Percentiles rank a stretch among this genome's conserved stretches.
phyloP scores from a whole-genome alignment of 2,329 filamentous ascomycete genomes.

The Magnaporthiopsis poae region DNA sequence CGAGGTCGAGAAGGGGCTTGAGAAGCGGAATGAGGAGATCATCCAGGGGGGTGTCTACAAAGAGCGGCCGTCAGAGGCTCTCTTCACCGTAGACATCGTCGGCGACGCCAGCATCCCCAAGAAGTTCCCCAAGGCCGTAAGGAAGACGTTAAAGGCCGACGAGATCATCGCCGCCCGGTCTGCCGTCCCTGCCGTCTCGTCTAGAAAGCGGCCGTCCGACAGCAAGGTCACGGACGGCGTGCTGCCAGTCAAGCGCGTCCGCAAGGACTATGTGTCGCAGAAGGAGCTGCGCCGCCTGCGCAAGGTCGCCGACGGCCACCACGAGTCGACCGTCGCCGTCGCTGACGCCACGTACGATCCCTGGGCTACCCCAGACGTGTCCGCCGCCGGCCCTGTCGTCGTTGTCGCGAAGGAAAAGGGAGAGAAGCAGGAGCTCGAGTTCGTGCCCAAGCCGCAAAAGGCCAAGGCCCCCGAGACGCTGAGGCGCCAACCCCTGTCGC shows the following conservation, averaged over 20 bases:
- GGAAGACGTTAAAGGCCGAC: conserved; percentile 77
- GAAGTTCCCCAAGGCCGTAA: conserved; percentile 45
- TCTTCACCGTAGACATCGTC: conserved; percentile 73
- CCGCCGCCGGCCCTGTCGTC: conserved; percentile 10
- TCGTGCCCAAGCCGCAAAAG: conserved; percentile 55
- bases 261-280: conserved; percentile 69
- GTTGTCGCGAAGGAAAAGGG: conserved; percentile 25
- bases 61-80: conserved; percentile 71
- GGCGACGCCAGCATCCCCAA: conserved; percentile 58
- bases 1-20: conserved; percentile 72
- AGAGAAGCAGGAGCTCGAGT: conserved; percentile 46
- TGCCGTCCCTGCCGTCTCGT: conserved; percentile 65
- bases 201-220: conserved; percentile 63
- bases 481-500: conserved; percentile 65
- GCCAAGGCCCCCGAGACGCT: conserved; percentile 67
- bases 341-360: conserved; percentile 66
- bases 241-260: conserved; percentile 62
- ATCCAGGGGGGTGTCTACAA: conserved; percentile 80
- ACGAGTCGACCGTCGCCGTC: conserved; percentile 42
- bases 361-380: conserved; percentile 46
- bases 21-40: conserved; percentile 77
- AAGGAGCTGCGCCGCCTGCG: conserved; percentile 74
- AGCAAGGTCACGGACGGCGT: conserved; percentile 61
- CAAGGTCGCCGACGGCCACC: conserved; percentile 65
- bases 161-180: conserved; percentile 84